Evolutionary conservation across 176 grass and related monocot species (phyloP), one percentile per base, ranked within the genome.

Genomic region (Urochloa ruziziensis): DNA sequence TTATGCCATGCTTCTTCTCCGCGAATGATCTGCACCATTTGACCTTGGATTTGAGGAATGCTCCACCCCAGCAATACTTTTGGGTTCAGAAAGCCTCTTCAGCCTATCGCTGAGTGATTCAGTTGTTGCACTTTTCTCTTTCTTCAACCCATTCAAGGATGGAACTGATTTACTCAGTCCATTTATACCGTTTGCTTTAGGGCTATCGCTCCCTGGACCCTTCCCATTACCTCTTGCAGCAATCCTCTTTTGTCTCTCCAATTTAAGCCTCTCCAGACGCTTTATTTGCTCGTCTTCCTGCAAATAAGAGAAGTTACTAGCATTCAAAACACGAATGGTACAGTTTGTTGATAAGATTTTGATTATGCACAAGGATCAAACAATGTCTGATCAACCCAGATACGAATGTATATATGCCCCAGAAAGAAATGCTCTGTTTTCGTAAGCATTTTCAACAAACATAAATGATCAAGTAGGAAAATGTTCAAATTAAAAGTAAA

Each of bases 201-300:
- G 78, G 68, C 62, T 62, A 86, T 92, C 9, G 48, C 70, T 86
- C 75, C 84, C 64, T 80, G 86, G 27, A 65, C 69, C 80, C 4
- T 84, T 79, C 57, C 67, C 67, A 77, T 44, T 70, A 24, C 77
- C 74, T 89, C 88, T 96, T 39, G 97, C 78, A 28, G 93, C 86
- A 21, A 99, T 99, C 85, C 93, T 92, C 83, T 99, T 96, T 92
- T 99, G 85, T 78, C 97, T 81, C 77, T 99, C 97, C 78, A 83
- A 71, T 91, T 94, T 99, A 79, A 99, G 88, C 69, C 85, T 92
- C 57, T 99, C 97, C 35, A 99, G 74, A 21, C 97, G 91, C 68
- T 92, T 99, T 42, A 90, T 85, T 44, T 96, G 88, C 70, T 96
- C 97, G 15, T 94, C 93, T 85, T 99, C 97, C 97, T 99, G 85